Evolutionary conservation across 768 basidiomycete genomes (phyloP).

Genomic region (Boletus tylopilopsis): DNA sequence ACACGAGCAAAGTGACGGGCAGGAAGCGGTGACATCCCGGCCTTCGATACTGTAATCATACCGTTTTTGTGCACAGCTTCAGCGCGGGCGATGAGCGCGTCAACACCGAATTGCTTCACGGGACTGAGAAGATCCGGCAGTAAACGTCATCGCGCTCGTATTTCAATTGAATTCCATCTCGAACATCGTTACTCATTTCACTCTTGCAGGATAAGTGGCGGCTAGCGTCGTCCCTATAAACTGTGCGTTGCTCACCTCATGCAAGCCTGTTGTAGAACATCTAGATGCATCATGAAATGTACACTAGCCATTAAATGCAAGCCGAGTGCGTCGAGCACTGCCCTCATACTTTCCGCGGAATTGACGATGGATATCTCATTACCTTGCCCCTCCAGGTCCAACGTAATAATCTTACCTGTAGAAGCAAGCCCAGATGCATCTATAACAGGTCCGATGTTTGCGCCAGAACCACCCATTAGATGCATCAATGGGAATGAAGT

Average conservation of each 20-base stretch:
- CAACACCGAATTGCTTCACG: neutral
- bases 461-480: slow-evolving; percentile 1
- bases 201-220: slow-evolving; percentile 1
- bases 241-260: neutral
- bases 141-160: neutral
- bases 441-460: slow-evolving; percentile 6
- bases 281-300: neutral
- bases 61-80: slow-evolving; percentile 2
- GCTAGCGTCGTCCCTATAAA: neutral
- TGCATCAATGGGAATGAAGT: slow-evolving; percentile 9
- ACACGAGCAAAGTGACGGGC: neutral
- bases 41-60: slow-evolving; percentile 6
- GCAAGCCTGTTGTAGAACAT: too few relatives aligned
- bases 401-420: slow-evolving; percentile 16
- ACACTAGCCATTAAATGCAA: slow-evolving; percentile 7
- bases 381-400: slow-evolving; percentile 5
- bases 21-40: slow-evolving; percentile 1
- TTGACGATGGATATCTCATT: slow-evolving; percentile 10
- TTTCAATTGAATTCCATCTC: too few relatives aligned
- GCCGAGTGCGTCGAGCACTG: slow-evolving; percentile 11
- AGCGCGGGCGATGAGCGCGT: neutral
- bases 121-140: neutral
- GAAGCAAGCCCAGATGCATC: slow-evolving; percentile 7
- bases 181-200: slow-evolving; percentile 1
- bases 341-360: slow-evolving; percentile 9